Evolutionary conservation across 768 basidiomycete species (phyloP), one percentile per base, ranked within the genome.

Genomic region (Lactarius hengduanensis): DNA sequence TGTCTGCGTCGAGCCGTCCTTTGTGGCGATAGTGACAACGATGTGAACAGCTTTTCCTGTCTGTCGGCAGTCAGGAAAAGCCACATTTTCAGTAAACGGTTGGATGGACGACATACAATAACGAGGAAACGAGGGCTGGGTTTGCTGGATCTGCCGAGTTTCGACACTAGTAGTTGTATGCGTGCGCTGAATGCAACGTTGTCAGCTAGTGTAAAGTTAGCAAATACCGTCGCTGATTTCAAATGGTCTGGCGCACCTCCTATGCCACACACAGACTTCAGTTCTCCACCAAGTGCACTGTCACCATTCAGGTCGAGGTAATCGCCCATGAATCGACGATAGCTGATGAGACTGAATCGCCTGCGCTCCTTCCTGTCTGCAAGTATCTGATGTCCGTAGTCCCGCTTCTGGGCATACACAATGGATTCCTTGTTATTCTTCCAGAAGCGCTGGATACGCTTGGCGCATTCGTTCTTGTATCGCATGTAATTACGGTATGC

Each of bases 391-490:
- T 99, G 96, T 0, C 97, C 96, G 69, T 96, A 92, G 70, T 97
- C 95, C n/a, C 97, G 84, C 63, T 91, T 81, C 73, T 97, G 88
- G 20, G 91, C 89, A 74, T 94, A 98, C 32, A 86, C 92, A 58
- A 98, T 83, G 20, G 84, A 83, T 74, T 98, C 95, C 76, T 98
- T 98, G 82, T 98, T 98, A 77, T 94, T 94, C 81, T 90, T 93
- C 97, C 97, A 99, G 84, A 98, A 98, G 63, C 96, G 82, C 75
- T 98, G 97, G 62, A 99, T 98, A 61, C 94, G 90, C 40, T 84
- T 85, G 13, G 97, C 97, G 72, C 94, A 96, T 74, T 98, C 97
- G 71, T 95, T 86, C 78, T 92, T 94, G 78, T 97, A 93, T 10
- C 96, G 86, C 84, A 96, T 85, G 76, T 97, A 97, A 75, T 97